Base-by-base conservation (phyloP, 2,329 filamentous ascomycete genomes). In the Talaromyces sp. region DNA sequence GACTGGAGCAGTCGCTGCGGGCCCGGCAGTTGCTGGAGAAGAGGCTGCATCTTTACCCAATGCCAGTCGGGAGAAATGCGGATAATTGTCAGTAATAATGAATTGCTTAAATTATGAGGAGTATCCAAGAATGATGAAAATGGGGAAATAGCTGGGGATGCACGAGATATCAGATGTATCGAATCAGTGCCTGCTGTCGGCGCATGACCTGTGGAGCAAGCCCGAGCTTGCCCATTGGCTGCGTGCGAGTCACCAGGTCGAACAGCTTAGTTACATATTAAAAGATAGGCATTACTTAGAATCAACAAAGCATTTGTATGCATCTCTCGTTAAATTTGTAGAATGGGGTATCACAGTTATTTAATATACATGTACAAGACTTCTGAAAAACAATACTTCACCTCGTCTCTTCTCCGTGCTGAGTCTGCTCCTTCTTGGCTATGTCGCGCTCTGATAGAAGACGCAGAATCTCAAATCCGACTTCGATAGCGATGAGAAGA, bases 401-500 rank as follows among this genome's bases (percentile, higher is more conserved):
- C 41, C 43, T 27, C 31, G 48, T 12, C 12, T 53, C 8, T 38
- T 24, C 19, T 35, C 9, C 27, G 14, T 6, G n/a, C n/a, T 7
- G 19, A 24, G 17, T 14, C 27, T 35, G 35, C 52, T 59, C 50
- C 53, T 69, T 66, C 63, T 76, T 70, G 56, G 79, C 73, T 63
- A 75, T 71, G 4, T 71, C 69, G 52, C 80, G 80, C 67, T 91
- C 89, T 64, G 86, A 83, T 74, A 86, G 88, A 54, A 92, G 81
- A 60, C 89, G 81, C 63, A 90, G 80, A 63, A 97, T 80, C 75
- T 96, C 93, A 72, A 97, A 94, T 11, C 88, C 81, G 14, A 97
- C 92, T 76, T 99, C 94, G 35, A 97, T 89, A 1, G 90, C 86
- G 71, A 99, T 99, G 58, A 99, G 83, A 2, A 90, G 81, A 68